Evolutionary conservation across 2,329 filamentous ascomycete genomes (phyloP), one percentile per base, ranked within the genome.

Genomic region (Colletotrichum simmondsii): DNA sequence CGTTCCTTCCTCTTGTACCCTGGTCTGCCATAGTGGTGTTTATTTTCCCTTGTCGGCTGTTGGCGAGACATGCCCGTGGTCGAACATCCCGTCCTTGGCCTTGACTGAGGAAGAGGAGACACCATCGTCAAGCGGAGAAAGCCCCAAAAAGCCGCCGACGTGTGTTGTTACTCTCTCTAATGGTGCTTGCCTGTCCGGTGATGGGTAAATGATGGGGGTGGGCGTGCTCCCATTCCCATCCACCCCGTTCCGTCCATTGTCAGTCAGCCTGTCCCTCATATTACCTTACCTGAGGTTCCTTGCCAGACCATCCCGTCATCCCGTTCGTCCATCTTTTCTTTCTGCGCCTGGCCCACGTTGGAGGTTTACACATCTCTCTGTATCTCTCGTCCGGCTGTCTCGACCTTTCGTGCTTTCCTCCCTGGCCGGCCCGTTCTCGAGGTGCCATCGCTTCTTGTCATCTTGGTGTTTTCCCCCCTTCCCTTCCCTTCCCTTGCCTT

Each of bases 391-490:
- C 35, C 58, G 22, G 37, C 58, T 35, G 32, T n/a, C 42, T 37
- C 57, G 24, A 16, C 35, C 65, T 54, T 62, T 61, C 56, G n/a
- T 16, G 7, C n/a, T 46, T 30, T 12, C 35, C 56, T 64, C 67
- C 67, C 67, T 71, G 28, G 66, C 24, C 54, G 59, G 58, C 66
- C 71, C 60, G 53, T 70, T 69, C 61, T 57, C 56, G 67, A 61
- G 32, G 66, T 64, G 62, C 62, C 62, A 59, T 71, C 71, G 62
- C 68, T 71, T 71, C 67, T 35, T 73, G 42, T 49, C 37, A 12
- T 71, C 71, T 68, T 74, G 72, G 72, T 74, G 72, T 74, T 69
- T 69, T 35, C 69, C 69, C 32, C 37, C 57, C 28, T 42, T 42
- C 56, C 68, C 71, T 35, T 35, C 11, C 32, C 32, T 37, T 37